Evolutionary conservation across 2,329 filamentous ascomycete genomes (phyloP), one percentile per base, ranked within the genome.

Genomic region (Ceratocystiopsis sp.): DNA sequence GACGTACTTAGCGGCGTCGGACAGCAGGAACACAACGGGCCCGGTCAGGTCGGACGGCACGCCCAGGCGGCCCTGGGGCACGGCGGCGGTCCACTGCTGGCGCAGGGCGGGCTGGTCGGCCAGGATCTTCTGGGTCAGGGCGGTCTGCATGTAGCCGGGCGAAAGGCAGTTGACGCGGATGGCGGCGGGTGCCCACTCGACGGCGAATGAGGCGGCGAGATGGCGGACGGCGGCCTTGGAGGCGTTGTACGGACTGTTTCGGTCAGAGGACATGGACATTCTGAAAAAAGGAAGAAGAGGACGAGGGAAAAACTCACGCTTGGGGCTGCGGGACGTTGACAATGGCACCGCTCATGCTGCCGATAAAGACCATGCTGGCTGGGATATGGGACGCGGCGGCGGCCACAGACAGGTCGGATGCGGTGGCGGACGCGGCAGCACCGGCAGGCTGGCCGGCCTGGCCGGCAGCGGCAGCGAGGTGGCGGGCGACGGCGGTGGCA

Each of bases 251-350:
- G 87, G 86, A 38, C 69, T 73, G 47, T 3, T 9, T n/a, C 2
- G 25, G 40, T 18, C 42, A 51, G 40, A 14, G 6, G 13, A n/a
- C 3, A 8, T 16, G 14, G 38, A 43, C n/a, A n/a, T n/a, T n/a
- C n/a, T n/a, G n/a, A n/a, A n/a, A n/a, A n/a, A n/a, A 59, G 15
- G 15, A 34, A 38, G 21, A 40, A 19, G 32, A 17, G 32, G 7
- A 40, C 21, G 18, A 17, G 19, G 14, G 17, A 38, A 35, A 40
- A 37, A 59, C 69, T 60, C 53, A 73, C 68, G 75, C 84, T 59
- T 96, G 89, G 0, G 85, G 86, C 61, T 96, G 89, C 15, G 89
- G 89, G 10, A 95, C 82, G 56, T 96, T 96, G 61, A 96, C 89
- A 54, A 96, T 87, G 44, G 80, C 65, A 38, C 87, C 89, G 42